Evolutionary conservation across 73 alveolate species (phyloP).

Genomic region (Paramecium sexaurelia): DNA sequence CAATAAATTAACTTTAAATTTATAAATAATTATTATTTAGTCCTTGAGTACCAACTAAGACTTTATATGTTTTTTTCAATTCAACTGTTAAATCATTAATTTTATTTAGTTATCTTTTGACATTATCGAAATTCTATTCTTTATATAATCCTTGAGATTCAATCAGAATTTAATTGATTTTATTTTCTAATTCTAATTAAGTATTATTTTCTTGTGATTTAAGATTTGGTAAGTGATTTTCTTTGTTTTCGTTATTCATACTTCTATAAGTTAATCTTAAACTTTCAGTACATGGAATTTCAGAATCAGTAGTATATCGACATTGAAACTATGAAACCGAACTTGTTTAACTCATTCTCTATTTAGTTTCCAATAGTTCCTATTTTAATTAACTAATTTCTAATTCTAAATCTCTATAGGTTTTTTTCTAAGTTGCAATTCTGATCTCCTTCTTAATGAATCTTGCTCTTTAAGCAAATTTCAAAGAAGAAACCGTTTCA

Average conservation of each 20-base stretch:
- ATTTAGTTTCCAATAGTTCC: slow-evolving; percentile 7
- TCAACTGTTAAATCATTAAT: neutral
- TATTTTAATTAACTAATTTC: slow-evolving; percentile 2
- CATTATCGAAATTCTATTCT: neutral
- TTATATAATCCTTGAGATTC: neutral
- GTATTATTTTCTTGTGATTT: neutral
- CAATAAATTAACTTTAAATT: neutral
- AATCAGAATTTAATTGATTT: neutral
- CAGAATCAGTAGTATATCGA: slow-evolving; percentile 20
- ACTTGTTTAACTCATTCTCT: slow-evolving; percentile 12
- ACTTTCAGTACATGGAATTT: slow-evolving; percentile 4
- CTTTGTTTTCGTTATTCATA: neutral
- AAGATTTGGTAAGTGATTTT: neutral
- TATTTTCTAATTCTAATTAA: neutral
- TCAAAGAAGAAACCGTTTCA: slow-evolving; percentile 82
- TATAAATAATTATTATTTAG: neutral
- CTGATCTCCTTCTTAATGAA: neutral
- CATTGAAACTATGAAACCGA: slow-evolving; percentile 28
- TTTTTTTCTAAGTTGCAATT: slow-evolving; percentile 17
- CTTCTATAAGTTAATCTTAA: slow-evolving; percentile 30
- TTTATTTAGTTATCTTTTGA: neutral
- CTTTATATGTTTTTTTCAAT: neutral
- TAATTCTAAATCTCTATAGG: slow-evolving; percentile 41
- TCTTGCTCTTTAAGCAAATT: slow-evolving; percentile 83
- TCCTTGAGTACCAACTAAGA: neutral